Conservation (phyloP, 306 rosid species). For the Luffa acutangula region DNA sequence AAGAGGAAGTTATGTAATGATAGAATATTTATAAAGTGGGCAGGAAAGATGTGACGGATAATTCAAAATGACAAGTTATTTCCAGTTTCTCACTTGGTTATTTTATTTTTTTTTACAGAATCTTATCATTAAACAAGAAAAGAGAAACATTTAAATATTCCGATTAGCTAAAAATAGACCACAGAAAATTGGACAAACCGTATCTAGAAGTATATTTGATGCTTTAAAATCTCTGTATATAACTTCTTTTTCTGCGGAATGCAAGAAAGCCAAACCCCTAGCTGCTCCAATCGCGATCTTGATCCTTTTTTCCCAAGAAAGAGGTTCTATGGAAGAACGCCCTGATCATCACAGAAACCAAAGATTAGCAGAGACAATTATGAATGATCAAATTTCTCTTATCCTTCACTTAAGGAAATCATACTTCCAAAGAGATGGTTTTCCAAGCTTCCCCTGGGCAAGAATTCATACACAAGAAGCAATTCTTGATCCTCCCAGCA, state of each 20-base stretch:
- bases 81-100: background rate
- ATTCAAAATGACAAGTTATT: background rate
- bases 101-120: background rate
- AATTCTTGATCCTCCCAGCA: conserved; percentile 57
- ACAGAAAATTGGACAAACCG: conserved; percentile 28
- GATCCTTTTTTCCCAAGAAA: conserved; percentile 65
- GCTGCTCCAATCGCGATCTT: conserved; percentile 83
- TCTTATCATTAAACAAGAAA: background rate
- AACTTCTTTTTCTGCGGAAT: conserved; percentile 52
- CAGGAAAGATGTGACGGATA: background rate
- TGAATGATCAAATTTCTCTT: background rate
- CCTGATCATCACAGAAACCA: conserved; percentile 29
- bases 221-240: conserved; percentile 93
- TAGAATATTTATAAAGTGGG: background rate
- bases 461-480: conserved; percentile 85
- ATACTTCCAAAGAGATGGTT: conserved; percentile 80
- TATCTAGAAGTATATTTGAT: conserved; percentile 81
- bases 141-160: background rate
- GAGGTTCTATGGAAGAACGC: conserved; percentile 30
- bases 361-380: background rate
- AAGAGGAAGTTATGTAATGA: background rate
- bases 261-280: conserved; percentile 74
- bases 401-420: conserved; percentile 14
- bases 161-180: background rate
- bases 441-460: conserved; percentile 88